phyloP scores from a whole-genome alignment of 805 yeast species.

The Zygosaccharomyces pseudorouxii region DNA sequence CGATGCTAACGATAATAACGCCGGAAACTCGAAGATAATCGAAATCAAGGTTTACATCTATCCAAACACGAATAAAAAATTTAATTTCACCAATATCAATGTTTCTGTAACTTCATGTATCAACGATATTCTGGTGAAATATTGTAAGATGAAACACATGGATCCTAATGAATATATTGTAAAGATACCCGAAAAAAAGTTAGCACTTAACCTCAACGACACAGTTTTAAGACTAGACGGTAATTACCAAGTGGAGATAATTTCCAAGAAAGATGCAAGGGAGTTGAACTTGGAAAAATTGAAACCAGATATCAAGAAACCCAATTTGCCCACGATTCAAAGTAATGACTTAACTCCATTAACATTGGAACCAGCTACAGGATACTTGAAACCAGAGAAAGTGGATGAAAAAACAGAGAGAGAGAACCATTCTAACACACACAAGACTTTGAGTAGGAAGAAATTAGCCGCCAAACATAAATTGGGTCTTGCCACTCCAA shows the following conservation, averaged over 20 bases:
- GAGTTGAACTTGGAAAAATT: constrained; percentile 33
- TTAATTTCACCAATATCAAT: constrained; percentile 30
- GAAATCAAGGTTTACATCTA: constrained; percentile 34
- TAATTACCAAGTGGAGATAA: constrained; percentile 38
- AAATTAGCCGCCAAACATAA: constrained; percentile 24
- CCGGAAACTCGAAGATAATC: constrained; percentile 28
- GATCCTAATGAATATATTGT: constrained; percentile 37
- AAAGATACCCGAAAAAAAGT: constrained; percentile 34
- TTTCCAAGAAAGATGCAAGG: constrained; percentile 42
- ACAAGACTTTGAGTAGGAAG: constrained; percentile 13
- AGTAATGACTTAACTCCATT: constrained; percentile 35
- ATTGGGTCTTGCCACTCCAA: constrained; percentile 20
- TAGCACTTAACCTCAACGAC: constrained; percentile 36
- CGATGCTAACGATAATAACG: constrained; percentile 14
- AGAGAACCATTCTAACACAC: neutral
- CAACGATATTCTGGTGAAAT: constrained; percentile 37
- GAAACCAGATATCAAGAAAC: constrained; percentile 28
- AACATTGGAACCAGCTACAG: constrained; percentile 25
- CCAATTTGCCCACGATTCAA: constrained; percentile 33
- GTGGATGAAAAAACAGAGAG: constrained; percentile 4
- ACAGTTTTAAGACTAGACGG: constrained; percentile 42
- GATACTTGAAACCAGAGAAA: constrained; percentile 22
- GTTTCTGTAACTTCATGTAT: constrained; percentile 35
- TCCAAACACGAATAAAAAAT: constrained; percentile 32
- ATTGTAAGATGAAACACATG: constrained; percentile 34